Evolutionary conservation across 208 protist species (phyloP), one percentile per base, ranked within the genome.

Genomic region (Trypanosoma rangeli): DNA sequence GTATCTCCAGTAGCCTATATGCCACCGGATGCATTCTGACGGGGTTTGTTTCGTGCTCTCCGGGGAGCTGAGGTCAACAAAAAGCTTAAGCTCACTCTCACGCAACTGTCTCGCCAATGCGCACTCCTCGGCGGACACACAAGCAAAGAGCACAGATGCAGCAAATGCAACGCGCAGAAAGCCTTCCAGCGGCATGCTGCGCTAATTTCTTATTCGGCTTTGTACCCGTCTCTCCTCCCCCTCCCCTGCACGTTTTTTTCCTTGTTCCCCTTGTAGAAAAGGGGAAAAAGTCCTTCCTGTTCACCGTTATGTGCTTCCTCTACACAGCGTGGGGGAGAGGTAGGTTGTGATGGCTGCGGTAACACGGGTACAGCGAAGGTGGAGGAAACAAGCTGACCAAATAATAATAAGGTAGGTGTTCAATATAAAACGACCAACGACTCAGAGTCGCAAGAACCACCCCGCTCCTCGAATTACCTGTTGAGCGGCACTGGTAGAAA

Each of bases 1-100:
- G 37, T 76, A 70, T 10, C n/a, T 64, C 76, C 76, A 82, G 33
- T 66, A 70, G 7, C 55, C 39, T 1, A 18, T 42, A 22, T 48
- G 0, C 57, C 68, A 63, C n/a, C 15, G 8, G 18, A 76, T 39
- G 31, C 64, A 70, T 3, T 62, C 70, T 0, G 49, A 31, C 5
- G 35, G 59, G 0, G 52, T 1, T 0, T 18, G 1, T 9, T 9
- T 49, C 5, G 12, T 35, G n/a, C 31, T 44, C 10, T 57, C 13
- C 46, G 54, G 28, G 13, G 13, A 12, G 22, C 16, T 8, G 56
- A 63, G 16, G 66, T 35, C 10, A 10, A 29, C 28, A 35, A 74
- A 74, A 2, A 68, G 53, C 61, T n/a, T 61, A 5, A 63, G 26
- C 31, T 75, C 70, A 54, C 64, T 56, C 44, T 75, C 62, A 44